A percentile compares a stretch with the other conserved stretches of the same genome.
These are phyloP conservation scores for Lindgomyces ingoldianus DNA, from an alignment of 495 filamentous ascomycete genomes.

Conservation along the genomic window DNA sequence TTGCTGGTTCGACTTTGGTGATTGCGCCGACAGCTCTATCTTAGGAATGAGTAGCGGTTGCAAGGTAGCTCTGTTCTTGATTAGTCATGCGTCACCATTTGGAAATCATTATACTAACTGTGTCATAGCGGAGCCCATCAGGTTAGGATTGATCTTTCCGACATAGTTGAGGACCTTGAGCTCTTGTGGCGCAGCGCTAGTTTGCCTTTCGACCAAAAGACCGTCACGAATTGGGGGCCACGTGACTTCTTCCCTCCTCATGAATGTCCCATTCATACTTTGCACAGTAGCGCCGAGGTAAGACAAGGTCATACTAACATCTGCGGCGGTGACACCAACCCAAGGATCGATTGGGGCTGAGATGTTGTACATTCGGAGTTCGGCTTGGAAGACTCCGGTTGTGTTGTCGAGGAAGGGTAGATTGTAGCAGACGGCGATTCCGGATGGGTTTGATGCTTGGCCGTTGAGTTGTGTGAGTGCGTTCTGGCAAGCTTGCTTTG, in stretches of 20 bases:
- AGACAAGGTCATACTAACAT: slow-evolving; percentile 59
- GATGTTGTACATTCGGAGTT: slow-evolving; percentile 67
- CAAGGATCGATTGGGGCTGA: slow-evolving; percentile 59
- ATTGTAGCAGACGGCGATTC: slow-evolving; percentile 79
- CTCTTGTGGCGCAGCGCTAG: slow-evolving; percentile 1
- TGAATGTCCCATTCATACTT: slow-evolving; percentile 27
- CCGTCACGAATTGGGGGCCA: slow-evolving; percentile 34
- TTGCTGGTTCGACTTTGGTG: slow-evolving; percentile 43
- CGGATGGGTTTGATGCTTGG: slow-evolving; percentile 63
- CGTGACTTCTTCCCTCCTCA: slow-evolving; percentile 18
- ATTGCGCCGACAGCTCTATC: slow-evolving; percentile 59
- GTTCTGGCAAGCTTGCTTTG: slow-evolving; percentile 53
- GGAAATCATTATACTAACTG: slow-evolving; percentile 27
- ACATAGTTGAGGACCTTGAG: slow-evolving; percentile 41
- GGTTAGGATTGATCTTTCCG: slow-evolving; percentile 39
- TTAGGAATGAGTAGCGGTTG: slow-evolving; percentile 63
- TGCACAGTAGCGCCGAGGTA: slow-evolving; percentile 62
- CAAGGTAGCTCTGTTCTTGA: slow-evolving; percentile 45
- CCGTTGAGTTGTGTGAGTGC: slow-evolving; percentile 51
- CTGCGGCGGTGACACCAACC: slow-evolving; percentile 53
- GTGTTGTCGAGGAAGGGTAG: slow-evolving; percentile 61
- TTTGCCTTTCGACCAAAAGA: slow-evolving; percentile 25
- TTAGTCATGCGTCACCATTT: slow-evolving; percentile 6
- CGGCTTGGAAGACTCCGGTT: slow-evolving; percentile 69
- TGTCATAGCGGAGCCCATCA: slow-evolving; percentile 39